These are phyloP conservation scores for Penicillium alfredii DNA, from an alignment of 495 filamentous ascomycete genomes.

Conservation along the genomic window DNA sequence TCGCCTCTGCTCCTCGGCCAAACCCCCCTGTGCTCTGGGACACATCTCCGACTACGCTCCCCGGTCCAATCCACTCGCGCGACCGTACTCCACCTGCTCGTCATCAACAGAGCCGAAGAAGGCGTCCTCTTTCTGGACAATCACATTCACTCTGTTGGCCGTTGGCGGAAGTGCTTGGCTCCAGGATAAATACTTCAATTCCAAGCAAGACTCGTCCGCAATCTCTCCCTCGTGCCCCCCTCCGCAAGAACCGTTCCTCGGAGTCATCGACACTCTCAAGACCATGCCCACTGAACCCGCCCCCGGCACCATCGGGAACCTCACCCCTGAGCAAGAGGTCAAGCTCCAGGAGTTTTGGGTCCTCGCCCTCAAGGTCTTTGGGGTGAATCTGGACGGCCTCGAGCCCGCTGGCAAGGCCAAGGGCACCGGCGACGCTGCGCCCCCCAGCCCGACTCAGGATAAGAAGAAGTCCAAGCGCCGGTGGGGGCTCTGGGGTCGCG, in stretches of 20 bases:
- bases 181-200: constrained; percentile 27
- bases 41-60: constrained; percentile 15
- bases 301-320: constrained; percentile 76
- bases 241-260: constrained; percentile 28
- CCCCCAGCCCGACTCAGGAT: constrained; percentile 19
- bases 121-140: constrained; percentile 36
- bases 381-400: constrained; percentile 43
- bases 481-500: constrained; percentile 52
- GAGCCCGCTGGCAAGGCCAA: constrained; percentile 14
- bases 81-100: constrained; percentile 30
- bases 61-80: constrained; percentile 17
- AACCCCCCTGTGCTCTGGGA: constrained; percentile 16
- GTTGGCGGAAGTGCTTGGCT: constrained; percentile 34
- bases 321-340: constrained; percentile 81
- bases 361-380: constrained; percentile 71
- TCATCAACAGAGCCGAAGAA: constrained; percentile 27
- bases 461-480: constrained; percentile 65
- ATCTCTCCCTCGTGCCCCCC: constrained; percentile 4
- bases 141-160: constrained; percentile 29
- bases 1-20: constrained; percentile 32
- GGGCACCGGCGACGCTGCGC: constrained; percentile 13
- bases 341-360: constrained; percentile 88
- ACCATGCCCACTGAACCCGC: constrained; percentile 41
- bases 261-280: constrained; percentile 37
- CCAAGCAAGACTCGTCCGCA: constrained; percentile 8